phyloP scores from a whole-genome alignment of 139 green algal genomes.

The Chlamydomonas sp. region DNA sequence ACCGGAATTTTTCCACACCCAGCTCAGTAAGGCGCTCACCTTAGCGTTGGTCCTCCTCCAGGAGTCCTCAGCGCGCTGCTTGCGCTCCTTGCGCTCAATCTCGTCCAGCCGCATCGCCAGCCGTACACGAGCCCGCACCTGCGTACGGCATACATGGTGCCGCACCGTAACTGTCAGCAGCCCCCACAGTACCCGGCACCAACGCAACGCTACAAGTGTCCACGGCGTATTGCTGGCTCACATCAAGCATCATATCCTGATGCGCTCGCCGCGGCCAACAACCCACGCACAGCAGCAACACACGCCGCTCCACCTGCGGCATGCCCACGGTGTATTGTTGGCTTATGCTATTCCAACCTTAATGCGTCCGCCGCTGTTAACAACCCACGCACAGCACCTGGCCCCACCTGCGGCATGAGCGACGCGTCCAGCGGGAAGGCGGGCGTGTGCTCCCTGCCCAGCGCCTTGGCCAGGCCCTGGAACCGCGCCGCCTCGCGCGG shows the following conservation, averaged over 20 bases:
- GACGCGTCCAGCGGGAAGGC: conserved; percentile 79
- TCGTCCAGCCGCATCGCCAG: conserved; percentile 76
- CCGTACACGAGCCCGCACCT: conserved; percentile 42
- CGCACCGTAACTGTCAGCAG: background rate
- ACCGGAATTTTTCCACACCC: background rate
- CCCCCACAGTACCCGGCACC: no score
- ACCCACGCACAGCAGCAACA: no score
- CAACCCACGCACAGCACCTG: no score
- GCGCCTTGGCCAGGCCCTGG: conserved; percentile 45
- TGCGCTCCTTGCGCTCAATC: conserved; percentile 66
- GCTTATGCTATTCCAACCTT: no score
- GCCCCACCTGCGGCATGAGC: conserved; percentile 60
- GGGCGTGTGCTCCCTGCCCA: conserved; percentile 58
- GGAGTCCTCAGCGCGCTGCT: conserved; percentile 61
- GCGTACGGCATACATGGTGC: background rate
- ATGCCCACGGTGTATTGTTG: no score
- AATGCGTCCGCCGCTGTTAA: no score
- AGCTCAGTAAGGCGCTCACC: conserved; percentile 22
- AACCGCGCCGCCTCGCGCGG: conserved; percentile 78
- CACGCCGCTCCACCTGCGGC: no score
- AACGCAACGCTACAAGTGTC: no score
- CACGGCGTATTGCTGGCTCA: no score
- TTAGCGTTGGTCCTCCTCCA: conserved; percentile 72
- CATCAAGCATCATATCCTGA: background rate
- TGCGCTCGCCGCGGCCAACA: no score